Percentiles rank a stretch among this genome's conserved stretches.
phyloP scores from a whole-genome alignment of 2,329 filamentous ascomycete species.

The Bisporella sp. region DNA sequence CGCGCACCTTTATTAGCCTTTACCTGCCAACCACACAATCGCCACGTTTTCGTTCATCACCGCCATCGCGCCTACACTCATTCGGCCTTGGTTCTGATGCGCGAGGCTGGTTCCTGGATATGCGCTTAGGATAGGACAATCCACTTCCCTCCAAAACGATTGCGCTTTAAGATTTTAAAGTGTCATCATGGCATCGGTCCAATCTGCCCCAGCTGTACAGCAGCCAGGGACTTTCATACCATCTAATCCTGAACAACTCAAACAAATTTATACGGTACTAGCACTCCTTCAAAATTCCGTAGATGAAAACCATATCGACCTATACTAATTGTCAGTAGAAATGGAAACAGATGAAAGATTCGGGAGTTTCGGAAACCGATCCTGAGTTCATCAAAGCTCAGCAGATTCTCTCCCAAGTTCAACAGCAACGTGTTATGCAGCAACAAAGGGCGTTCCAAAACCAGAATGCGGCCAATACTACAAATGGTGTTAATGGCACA shows the following conservation, averaged over 20 bases:
- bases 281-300: slow-evolving; percentile 1
- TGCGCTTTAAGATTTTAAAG: no score
- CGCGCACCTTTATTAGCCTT: no score
- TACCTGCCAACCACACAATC: no score
- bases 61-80: no score
- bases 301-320: slow-evolving; percentile 1
- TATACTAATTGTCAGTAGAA: slow-evolving; percentile 51
- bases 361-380: slow-evolving; percentile 73
- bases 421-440: slow-evolving; percentile 44
- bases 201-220: slow-evolving; percentile 62
- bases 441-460: slow-evolving; percentile 37
- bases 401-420: slow-evolving; percentile 66
- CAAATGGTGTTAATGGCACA: slow-evolving; percentile 50
- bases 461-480: slow-evolving; percentile 38
- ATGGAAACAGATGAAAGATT: slow-evolving; percentile 81
- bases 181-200: slow-evolving; percentile 67
- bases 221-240: slow-evolving; percentile 54
- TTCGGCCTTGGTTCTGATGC: no score
- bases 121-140: no score
- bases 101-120: no score
- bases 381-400: slow-evolving; percentile 83
- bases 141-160: no score
- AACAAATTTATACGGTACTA: slow-evolving; percentile 64
- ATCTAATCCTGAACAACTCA: slow-evolving; percentile 69
- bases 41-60: no score